Conservation (phyloP, 169 alveolate species). For the Plasmodium cynomolgi region DNA sequence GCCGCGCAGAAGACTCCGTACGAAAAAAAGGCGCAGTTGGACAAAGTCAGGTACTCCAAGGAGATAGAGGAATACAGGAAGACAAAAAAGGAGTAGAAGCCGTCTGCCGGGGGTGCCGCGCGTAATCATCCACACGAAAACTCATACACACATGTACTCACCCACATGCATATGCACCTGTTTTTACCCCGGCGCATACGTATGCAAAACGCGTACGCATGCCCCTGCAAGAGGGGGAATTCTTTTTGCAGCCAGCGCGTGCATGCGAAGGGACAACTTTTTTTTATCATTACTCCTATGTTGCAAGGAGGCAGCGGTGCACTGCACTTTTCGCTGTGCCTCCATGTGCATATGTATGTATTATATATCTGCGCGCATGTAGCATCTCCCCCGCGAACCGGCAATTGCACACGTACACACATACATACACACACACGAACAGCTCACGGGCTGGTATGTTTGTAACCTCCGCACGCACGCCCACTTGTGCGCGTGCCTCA, state of each 20-base stretch:
- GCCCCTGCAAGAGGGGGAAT: not conserved
- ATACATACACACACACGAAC: not conserved
- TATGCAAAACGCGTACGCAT: not conserved
- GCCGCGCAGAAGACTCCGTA: slow-evolving; percentile 90
- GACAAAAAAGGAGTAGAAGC: slow-evolving; percentile 40
- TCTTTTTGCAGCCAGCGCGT: not conserved
- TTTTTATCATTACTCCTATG: not conserved
- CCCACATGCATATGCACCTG: not conserved
- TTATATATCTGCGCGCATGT: not conserved
- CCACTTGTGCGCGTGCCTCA: not conserved
- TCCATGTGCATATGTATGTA: not conserved
- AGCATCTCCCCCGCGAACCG: not conserved
- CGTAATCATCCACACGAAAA: not conserved
- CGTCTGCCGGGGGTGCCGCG: not conserved
- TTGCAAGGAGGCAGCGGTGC: not conserved
- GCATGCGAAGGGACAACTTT: not conserved
- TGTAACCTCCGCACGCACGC: not conserved
- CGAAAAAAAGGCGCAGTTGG: slow-evolving; percentile 90
- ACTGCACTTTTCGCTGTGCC: not conserved
- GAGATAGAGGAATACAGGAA: slow-evolving; percentile 87
- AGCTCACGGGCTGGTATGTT: not conserved
- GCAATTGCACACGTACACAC: not conserved
- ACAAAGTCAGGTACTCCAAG: slow-evolving; percentile 88
- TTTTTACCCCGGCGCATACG: not conserved
- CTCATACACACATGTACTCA: slow-evolving; percentile 3